Base-by-base conservation (phyloP, 2,329 filamentous ascomycete genomes). In the Ophiostoma australiae region DNA sequence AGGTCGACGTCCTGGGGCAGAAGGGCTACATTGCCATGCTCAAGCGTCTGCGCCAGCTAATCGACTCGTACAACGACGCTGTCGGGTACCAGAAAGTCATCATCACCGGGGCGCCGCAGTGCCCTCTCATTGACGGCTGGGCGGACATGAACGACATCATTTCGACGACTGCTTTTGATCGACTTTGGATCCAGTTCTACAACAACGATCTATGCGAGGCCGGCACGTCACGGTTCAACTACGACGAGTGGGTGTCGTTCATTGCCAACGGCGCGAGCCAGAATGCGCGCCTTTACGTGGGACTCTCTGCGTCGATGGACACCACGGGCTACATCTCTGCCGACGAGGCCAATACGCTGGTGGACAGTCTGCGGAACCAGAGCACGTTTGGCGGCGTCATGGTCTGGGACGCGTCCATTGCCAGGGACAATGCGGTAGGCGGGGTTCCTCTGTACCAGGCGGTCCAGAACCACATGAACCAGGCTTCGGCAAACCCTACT, bases 131-230 rank as follows among this genome's bases (percentile, higher is more conserved):
- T 6, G 70, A 69, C 20, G 70, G 67, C n/a, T 58, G 37, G 66
- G 41, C 70, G 4, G 35, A 52, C 27, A 70, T 70, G 66, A 68
- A 63, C 31, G 66, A 68, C 15, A n/a, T 68, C 35, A 68, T 70
- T 3, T 6, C 37, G 37, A 44, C 27, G 2, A 35, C 27, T 4
- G 70, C 67, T 6, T 70, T 70, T 27, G 70, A 70, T 37, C 52
- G 33, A 13, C 70, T 70, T 27, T 70, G 66, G 66, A 39, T 70
- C 27, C 52, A 68, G 39, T 70, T 70, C 15, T 70, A 68, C 39
- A 67, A 67, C 66, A 68, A 70, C 70, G 37, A 68, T 8, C 27
- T 68, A 6, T 70, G 70, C 66, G 8, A 41, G 11, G 70, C 66
- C 17, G 66, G 66, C 66, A 37, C 66, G 10, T 8, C 70, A 2